Base-by-base conservation (phyloP, 148 eudicot species). In the Rhododendron henanense region DNA sequence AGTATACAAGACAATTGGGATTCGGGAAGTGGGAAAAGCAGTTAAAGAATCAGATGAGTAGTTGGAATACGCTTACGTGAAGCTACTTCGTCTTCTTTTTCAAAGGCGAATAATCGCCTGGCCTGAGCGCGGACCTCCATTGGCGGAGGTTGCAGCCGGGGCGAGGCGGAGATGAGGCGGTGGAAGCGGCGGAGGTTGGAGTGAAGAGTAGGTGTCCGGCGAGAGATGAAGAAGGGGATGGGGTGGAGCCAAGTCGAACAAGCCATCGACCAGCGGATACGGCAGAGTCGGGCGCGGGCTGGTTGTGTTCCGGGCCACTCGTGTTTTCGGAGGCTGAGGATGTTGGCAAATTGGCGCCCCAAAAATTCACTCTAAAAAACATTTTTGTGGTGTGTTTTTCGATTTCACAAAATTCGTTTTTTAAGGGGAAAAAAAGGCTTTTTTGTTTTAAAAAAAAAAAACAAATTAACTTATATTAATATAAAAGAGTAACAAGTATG, bases 51-150 rank as follows among this genome's bases (percentile, higher is more conserved):
- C 4, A 84, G 33, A 51, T 1, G 44, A 45, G n/a, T 33, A 57
- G 59, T 55, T 59, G 47, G 39, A 63, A 14, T 45, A 3, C 81
- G 87, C 94, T 85, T 87, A 91, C 94, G 84, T 28, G 97, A 90
- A 85, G 97, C 96, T 80, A 89, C 91, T 35, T 74, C 81, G n/a
- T 87, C 94, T 33, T 88, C 81, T 10, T 67, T 67, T 25, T n/a
- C 31, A 67, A 87, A 33, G 10, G 91, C 84, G 61, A 81, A 44
- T 28, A 87, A 73, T 84, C 90, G 87, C 76, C 90, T 92, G 47
- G 94, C 92, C 94, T 88, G 88, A 28, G 94, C 89, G n/a, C 45
- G 81, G 45, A 93, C 85, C 79, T 80, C 85, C 79, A 11, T 63
- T 14, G 39, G 39, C 7, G 59, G 90, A 79, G 6, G 50, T 33